Evolutionary conservation across 495 filamentous ascomycete genomes (phyloP).

Genomic region (Cenococcum geophilum): DNA sequence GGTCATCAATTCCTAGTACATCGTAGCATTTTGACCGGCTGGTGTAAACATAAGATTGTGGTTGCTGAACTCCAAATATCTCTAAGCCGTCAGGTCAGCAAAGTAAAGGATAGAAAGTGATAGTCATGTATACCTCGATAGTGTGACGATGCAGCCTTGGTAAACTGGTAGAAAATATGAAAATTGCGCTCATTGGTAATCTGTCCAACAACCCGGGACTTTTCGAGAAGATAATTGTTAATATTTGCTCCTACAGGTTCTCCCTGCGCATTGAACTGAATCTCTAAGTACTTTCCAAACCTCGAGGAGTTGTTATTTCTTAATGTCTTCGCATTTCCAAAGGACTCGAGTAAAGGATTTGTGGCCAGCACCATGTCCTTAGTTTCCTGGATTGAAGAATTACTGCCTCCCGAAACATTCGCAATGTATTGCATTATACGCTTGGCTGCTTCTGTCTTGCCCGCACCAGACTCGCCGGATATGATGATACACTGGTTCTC

Average conservation of each 20-base stretch:
- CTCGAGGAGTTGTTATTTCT: slow-evolving; percentile 98
- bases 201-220: slow-evolving; percentile 91
- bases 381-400: slow-evolving; percentile 91
- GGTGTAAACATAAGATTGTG: slow-evolving; percentile 92
- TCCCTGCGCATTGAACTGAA: slow-evolving; percentile 91
- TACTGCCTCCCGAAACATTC: slow-evolving; percentile 81
- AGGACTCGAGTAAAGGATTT: slow-evolving; percentile 94
- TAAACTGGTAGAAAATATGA: slow-evolving; percentile 99
- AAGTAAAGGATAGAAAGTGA: neutral
- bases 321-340: slow-evolving; percentile 96
- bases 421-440: slow-evolving; percentile 99
- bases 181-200: slow-evolving; percentile 96
- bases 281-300: slow-evolving; percentile 96
- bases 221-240: slow-evolving; percentile 96
- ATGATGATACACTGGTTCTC: slow-evolving; percentile 99
- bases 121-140: slow-evolving; percentile 55
- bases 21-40: slow-evolving; percentile 89
- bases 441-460: slow-evolving; percentile 99
- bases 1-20: slow-evolving; percentile 87
- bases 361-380: slow-evolving; percentile 99
- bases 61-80: slow-evolving; percentile 80
- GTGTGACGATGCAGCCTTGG: slow-evolving; percentile 82
- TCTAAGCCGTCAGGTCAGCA: slow-evolving; percentile 35
- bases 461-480: slow-evolving; percentile 95
- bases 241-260: slow-evolving; percentile 96